Evolutionary conservation across 83 land plant genomes (phyloP), one percentile per base, ranked within the genome.

Genomic region (Isoetes engelmannii): DNA sequence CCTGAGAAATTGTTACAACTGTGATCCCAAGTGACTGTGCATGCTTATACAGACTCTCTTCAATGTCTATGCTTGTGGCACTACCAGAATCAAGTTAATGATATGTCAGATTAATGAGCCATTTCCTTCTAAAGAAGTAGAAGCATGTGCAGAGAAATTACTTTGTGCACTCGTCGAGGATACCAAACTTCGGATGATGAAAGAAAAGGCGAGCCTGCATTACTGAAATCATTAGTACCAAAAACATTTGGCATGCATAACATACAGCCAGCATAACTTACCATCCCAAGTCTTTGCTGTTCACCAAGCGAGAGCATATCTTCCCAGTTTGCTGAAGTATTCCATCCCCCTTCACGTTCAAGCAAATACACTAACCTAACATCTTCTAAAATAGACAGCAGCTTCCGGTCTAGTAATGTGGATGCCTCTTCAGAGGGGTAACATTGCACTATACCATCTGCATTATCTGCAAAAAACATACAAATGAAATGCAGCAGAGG

Each of bases 91-190:
- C 54, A 48, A 65, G 18, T n/a, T n/a, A n/a, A 28, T 28, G 37
- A 28, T 28, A 28, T 28, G 37, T 28, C 0, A 28, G 37, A 28
- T 28, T 28, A 28, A 28, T 28, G 37, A 28, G 37, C 37, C 37
- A 28, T 28, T 28, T 28, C 37, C 37, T 28, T 28, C 0, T 28
- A 28, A 0, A 28, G 37, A 17, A 5, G 61, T 55, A 19, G 43
- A n/a, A 74, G 56, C 10, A 44, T n/a, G 50, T 20, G 28, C 5
- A 42, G 21, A 53, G 53, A 4, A 68, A 88, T 65, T 90, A 94
- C 98, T 94, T 94, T 72, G 99, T 94, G 79, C 99, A 94, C 61
- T 94, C 99, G 71, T 94, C 99, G n/a, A 94, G 87, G 77, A 94
- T 87, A n/a, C 90, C 99, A 76, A 81, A 94, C 63, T 83, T 84